Percentiles rank a stretch among this genome's conserved stretches.
Evolutionary conservation across 768 basidiomycete genomes (phyloP).

Genomic region (Amanita inopinata): DNA sequence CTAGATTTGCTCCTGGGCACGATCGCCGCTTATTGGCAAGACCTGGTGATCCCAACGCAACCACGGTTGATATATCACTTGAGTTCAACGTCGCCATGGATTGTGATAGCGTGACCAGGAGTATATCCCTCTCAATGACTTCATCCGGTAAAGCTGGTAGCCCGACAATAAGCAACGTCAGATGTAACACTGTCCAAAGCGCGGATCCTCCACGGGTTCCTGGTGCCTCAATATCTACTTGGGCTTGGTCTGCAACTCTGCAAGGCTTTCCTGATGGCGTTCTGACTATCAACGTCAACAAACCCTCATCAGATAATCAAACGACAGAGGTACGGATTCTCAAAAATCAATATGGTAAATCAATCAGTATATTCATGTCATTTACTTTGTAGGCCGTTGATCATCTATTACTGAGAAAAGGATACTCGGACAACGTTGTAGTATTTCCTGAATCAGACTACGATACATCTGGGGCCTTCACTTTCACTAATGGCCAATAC

Average conservation of each 20-base stretch:
- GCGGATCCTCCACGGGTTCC: conserved; percentile 40
- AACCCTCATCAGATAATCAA: conserved; percentile 34
- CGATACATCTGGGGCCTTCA: conserved; percentile 45
- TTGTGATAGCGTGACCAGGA: conserved; percentile 55
- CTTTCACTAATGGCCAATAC: conserved; percentile 52
- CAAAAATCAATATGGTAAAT: too few relatives aligned
- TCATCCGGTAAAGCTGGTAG: conserved; percentile 50
- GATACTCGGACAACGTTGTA: conserved; percentile 63
- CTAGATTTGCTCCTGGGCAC: conserved; percentile 79
- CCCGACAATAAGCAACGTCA: conserved; percentile 41
- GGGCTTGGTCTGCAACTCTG: conserved; percentile 70
- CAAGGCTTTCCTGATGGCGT: conserved; percentile 75
- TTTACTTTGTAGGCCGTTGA: conserved; percentile 43
- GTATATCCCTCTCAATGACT: conserved; percentile 58
- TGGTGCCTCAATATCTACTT: conserved; percentile 48
- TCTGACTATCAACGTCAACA: conserved; percentile 58
- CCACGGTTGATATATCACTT: conserved; percentile 55
- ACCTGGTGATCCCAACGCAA: conserved; percentile 37
- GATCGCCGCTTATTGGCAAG: conserved; percentile 59
- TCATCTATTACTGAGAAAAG: conserved; percentile 76
- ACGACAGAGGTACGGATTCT: conserved; percentile 40
- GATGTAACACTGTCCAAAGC: conserved; percentile 41
- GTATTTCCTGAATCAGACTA: conserved; percentile 85
- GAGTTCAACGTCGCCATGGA: conserved; percentile 77
- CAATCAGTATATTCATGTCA: too few relatives aligned